These are phyloP conservation scores for Globisporangium irregulare DNA, from an alignment of 352 stramenopile genomes.

Conservation along the genomic window DNA sequence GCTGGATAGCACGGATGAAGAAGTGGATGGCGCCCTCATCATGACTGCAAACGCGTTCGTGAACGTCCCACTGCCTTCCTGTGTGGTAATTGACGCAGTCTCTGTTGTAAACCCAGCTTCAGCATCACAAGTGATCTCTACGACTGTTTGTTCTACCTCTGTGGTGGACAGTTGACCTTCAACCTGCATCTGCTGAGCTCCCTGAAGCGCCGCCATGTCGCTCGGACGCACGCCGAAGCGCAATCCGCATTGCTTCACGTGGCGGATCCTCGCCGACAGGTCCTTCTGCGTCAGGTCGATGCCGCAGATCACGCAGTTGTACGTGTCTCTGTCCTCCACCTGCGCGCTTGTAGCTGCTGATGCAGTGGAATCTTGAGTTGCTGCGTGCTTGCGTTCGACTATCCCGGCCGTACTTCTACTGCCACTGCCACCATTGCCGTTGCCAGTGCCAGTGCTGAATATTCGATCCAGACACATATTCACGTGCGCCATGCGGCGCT, in stretches of 20 bases:
- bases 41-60: conserved; percentile 58
- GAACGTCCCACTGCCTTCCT: not conserved
- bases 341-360: not conserved
- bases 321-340: conserved; percentile 7
- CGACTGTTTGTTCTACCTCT: not conserved
- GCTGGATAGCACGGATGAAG: conserved; percentile 6
- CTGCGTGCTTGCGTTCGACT: not conserved
- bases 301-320: conserved; percentile 73
- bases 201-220: conserved; percentile 36
- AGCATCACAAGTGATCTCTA: not conserved
- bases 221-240: conserved; percentile 59
- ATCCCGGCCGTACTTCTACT: conserved; percentile 9
- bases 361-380: not conserved
- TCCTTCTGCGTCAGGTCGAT: conserved; percentile 36
- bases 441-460: conserved; percentile 11
- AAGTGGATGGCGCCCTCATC: conserved; percentile 39
- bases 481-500: conserved; percentile 58
- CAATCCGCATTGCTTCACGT: conserved; percentile 75
- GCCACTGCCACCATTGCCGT: not conserved
- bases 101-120: conserved; percentile 9
- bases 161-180: conserved; percentile 1
- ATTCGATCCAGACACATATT: conserved; percentile 61
- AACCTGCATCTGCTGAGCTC: not conserved
- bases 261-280: conserved; percentile 53
- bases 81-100: not conserved